phyloP scores from a whole-genome alignment of 345 rosid genomes.

The Arabidopsis suecica region DNA sequence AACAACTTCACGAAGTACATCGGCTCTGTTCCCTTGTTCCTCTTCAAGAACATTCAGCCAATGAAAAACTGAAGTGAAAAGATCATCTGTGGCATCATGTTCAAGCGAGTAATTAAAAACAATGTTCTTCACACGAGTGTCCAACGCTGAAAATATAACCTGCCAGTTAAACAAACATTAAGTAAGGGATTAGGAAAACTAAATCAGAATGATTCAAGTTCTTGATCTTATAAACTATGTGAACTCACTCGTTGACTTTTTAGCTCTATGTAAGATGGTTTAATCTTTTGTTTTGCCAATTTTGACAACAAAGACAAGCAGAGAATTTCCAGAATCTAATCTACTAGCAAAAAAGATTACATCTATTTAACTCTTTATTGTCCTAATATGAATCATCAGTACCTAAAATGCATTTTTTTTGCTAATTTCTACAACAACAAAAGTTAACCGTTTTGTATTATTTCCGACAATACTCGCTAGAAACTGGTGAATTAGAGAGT shows the following conservation, averaged over 20 bases:
- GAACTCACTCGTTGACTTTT: conserved; percentile 13
- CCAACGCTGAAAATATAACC: conserved; percentile 71
- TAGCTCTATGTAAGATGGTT: not conserved
- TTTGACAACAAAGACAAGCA: not conserved
- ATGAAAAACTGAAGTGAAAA: conserved; percentile 52
- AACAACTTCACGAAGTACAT: conserved; percentile 58
- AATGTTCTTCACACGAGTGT: conserved; percentile 60
- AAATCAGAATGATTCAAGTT: not conserved
- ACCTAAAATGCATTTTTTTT: too few relatives aligned
- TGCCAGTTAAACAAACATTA: conserved; percentile 43
- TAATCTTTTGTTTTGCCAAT: not conserved
- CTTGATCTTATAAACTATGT: not conserved
- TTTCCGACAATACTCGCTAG: not conserved
- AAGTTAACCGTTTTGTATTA: not conserved
- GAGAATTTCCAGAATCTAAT: not conserved
- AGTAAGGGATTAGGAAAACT: not conserved
- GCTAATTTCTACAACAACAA: too few relatives aligned
- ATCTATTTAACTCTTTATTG: not conserved
- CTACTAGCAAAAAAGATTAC: not conserved
- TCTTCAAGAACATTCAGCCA: conserved; percentile 50
- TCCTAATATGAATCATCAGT: not conserved
- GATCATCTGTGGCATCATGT: conserved; percentile 60
- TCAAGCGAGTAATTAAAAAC: conserved; percentile 68
- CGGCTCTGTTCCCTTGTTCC: conserved; percentile 37
- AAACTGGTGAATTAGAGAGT: too few relatives aligned